These are phyloP conservation scores for Leccinum barrowsii DNA, from an alignment of 768 basidiomycete genomes.

Conservation along the genomic window DNA sequence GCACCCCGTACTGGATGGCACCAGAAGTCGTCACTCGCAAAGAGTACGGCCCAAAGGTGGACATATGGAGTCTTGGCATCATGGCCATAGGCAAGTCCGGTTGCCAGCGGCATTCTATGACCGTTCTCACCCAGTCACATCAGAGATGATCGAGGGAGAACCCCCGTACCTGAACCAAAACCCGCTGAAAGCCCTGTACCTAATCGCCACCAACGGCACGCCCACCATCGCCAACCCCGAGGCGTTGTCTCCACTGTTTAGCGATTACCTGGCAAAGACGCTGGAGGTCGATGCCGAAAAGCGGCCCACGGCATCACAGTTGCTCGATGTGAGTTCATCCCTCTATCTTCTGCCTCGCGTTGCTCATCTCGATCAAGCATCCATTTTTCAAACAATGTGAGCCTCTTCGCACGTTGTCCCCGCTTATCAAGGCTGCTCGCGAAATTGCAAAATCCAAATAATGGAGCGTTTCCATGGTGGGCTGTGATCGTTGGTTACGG, in stretches of 20 bases:
- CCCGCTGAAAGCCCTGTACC: conserved; percentile 92
- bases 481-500: not conserved
- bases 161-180: conserved; percentile 96
- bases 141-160: conserved; percentile 98
- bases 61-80: conserved; percentile 95
- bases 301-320: conserved; percentile 78
- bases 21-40: conserved; percentile 97
- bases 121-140: conserved; percentile 5
- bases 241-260: conserved; percentile 70
- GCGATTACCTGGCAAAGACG: conserved; percentile 83
- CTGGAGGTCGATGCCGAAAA: conserved; percentile 95
- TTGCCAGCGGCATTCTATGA: not conserved
- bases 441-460: conserved; percentile 71
- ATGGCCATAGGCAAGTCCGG: conserved; percentile 80
- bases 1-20: conserved; percentile 99
- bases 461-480: not conserved
- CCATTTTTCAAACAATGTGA: conserved; percentile 87
- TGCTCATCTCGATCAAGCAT: conserved; percentile 46
- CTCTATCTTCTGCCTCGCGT: not conserved
- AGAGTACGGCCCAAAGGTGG: conserved; percentile 98
- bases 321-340: conserved; percentile 59
- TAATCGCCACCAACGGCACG: conserved; percentile 98
- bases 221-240: conserved; percentile 94
- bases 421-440: conserved; percentile 88
- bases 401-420: conserved; percentile 80